Evolutionary conservation across 306 rosid species (phyloP).

Genomic region (Trichosanthes truncata): DNA sequence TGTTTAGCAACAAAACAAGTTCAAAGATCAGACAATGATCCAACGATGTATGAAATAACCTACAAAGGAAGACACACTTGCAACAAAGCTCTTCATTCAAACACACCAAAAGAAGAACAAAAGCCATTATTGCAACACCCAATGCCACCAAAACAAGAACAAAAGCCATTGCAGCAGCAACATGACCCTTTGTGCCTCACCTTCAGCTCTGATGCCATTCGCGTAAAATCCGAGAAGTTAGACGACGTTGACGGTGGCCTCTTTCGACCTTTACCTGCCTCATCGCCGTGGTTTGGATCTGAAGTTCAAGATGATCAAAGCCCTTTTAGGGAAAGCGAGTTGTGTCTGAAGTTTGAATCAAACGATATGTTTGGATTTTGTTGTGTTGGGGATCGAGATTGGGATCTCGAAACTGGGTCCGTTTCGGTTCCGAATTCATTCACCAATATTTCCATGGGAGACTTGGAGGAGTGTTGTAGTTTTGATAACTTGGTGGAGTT

Average conservation of each 20-base stretch:
- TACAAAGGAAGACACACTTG: slow-evolving; percentile 68
- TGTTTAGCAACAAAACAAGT: slow-evolving; percentile 88
- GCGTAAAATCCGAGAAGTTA: slow-evolving; percentile 34
- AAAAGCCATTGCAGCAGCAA: slow-evolving; percentile 19
- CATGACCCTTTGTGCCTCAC: slow-evolving; percentile 8
- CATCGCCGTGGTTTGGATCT: slow-evolving; percentile 27
- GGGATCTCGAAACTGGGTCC: slow-evolving; percentile 47
- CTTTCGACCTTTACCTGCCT: slow-evolving; percentile 32
- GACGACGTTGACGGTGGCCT: slow-evolving; percentile 20
- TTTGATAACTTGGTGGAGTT: slow-evolving; percentile 28
- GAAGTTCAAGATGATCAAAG: slow-evolving; percentile 22
- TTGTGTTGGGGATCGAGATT: slow-evolving; percentile 25
- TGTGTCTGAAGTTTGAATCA: slow-evolving; percentile 30
- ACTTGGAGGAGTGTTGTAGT: slow-evolving; percentile 21
- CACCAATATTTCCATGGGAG: slow-evolving; percentile 41
- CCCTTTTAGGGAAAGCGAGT: slow-evolving; percentile 27
- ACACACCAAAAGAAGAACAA: slow-evolving; percentile 10
- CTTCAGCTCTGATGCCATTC: slow-evolving; percentile 22
- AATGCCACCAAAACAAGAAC: slow-evolving; percentile 12
- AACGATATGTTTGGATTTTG: slow-evolving; percentile 24
- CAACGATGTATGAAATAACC: slow-evolving; percentile 31
- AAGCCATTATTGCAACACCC: slow-evolving; percentile 14
- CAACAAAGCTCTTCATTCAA: background rate
- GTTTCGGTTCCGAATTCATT: slow-evolving; percentile 49
- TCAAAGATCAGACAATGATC: slow-evolving; percentile 58